Conservation (phyloP, 768 basidiomycete genomes). For the Macrolepiota dolichaula region DNA sequence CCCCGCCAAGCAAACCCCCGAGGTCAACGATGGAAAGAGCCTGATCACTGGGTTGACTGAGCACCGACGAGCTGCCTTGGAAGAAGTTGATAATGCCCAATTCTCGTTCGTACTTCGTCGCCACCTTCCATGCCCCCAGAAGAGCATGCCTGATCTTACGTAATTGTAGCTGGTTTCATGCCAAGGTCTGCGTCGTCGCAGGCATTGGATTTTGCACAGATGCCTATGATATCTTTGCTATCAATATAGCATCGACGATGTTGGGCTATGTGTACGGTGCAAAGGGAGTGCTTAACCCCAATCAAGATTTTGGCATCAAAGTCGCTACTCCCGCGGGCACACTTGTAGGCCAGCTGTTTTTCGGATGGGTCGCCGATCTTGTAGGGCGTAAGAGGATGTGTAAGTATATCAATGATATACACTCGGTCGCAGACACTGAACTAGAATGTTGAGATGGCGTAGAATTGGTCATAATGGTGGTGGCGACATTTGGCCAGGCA, state of each 20-base stretch:
- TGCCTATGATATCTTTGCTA: slow-evolving; percentile 84
- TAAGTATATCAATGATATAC: slow-evolving; percentile 28
- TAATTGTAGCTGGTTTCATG: slow-evolving; percentile 72
- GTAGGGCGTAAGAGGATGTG: slow-evolving; percentile 81
- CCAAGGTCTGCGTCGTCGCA: slow-evolving; percentile 65
- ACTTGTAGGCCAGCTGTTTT: slow-evolving; percentile 70
- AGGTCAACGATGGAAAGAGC: slow-evolving; percentile 24
- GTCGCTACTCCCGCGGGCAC: slow-evolving; percentile 80
- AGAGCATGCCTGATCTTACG: background rate
- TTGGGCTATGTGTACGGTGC: slow-evolving; percentile 75
- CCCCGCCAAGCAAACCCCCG: slow-evolving; percentile 36
- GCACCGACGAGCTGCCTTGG: slow-evolving; percentile 74
- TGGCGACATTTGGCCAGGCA: slow-evolving; percentile 78
- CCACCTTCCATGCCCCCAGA: background rate
- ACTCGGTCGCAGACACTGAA: background rate
- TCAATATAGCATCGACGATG: slow-evolving; percentile 83
- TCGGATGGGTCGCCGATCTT: slow-evolving; percentile 78
- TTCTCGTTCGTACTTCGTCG: slow-evolving; percentile 60
- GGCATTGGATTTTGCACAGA: slow-evolving; percentile 94
- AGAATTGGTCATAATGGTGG: slow-evolving; percentile 79
- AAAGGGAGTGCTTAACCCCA: slow-evolving; percentile 40
- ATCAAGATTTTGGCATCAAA: slow-evolving; percentile 77
- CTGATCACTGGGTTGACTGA: slow-evolving; percentile 52
- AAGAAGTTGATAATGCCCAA: slow-evolving; percentile 82
- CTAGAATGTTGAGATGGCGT: slow-evolving; percentile 47